Evolutionary conservation across 257 asterid genomes (phyloP).

Genomic region (Lithospermum erythrorhizon): DNA sequence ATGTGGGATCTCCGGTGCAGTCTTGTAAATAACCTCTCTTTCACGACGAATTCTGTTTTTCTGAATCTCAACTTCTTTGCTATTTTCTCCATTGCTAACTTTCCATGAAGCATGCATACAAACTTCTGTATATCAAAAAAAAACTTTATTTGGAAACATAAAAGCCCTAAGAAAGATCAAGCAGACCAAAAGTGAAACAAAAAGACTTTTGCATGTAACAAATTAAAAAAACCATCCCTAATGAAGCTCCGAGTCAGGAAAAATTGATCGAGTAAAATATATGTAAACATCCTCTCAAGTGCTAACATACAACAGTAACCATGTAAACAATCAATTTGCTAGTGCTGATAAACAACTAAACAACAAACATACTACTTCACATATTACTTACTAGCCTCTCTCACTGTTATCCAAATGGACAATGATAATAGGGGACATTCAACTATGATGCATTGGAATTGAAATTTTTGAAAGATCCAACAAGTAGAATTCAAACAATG

Average conservation of each 20-base stretch:
- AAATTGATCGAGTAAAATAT: neutral
- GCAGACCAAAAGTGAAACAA: neutral
- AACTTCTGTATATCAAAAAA: slow-evolving; percentile 50
- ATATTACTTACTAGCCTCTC: no score
- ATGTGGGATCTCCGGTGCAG: slow-evolving; percentile 57
- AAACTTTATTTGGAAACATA: neutral
- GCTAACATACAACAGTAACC: no score
- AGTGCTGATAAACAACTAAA: no score
- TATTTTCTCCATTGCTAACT: slow-evolving; percentile 50
- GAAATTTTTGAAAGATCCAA: no score
- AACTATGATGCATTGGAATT: no score
- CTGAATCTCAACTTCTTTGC: slow-evolving; percentile 93
- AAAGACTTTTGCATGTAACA: neutral
- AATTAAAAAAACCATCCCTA: neutral
- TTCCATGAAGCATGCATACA: slow-evolving; percentile 39
- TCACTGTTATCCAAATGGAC: no score
- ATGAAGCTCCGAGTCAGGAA: neutral
- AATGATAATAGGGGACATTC: no score
- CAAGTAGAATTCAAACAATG: no score
- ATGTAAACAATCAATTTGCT: no score
- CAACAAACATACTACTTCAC: no score
- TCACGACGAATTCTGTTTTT: slow-evolving; percentile 68
- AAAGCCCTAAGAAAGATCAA: neutral
- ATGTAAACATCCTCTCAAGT: no score
- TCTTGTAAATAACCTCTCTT: slow-evolving; percentile 56